phyloP scores from a whole-genome alignment of 768 basidiomycete genomes.

The Peribolospora baueri region DNA sequence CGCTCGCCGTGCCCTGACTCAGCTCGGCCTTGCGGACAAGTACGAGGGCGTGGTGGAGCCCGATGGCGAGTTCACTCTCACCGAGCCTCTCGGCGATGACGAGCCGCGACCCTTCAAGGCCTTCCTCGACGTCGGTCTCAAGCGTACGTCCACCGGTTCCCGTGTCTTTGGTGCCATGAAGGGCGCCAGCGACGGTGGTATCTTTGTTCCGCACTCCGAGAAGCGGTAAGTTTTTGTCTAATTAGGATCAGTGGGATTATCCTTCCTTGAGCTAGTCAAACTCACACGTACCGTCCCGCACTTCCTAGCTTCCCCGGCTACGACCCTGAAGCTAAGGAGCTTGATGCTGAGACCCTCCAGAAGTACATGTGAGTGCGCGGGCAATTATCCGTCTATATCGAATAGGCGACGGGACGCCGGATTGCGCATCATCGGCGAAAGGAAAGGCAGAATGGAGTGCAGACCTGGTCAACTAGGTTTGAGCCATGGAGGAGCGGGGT shows the following conservation, averaged over 20 bases:
- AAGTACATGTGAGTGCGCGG: constrained; percentile 47
- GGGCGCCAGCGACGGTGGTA: constrained; percentile 90
- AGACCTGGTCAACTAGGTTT: no score
- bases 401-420: no score
- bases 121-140: constrained; percentile 95
- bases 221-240: constrained; percentile 30
- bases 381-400: no score
- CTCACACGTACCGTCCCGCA: not conserved
- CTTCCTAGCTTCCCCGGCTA: constrained; percentile 56
- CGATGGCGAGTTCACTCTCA: constrained; percentile 57
- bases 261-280: no score
- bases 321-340: constrained; percentile 72
- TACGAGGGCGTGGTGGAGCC: constrained; percentile 85
- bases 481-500: no score
- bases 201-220: constrained; percentile 91
- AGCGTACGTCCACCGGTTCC: constrained; percentile 88
- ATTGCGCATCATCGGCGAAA: no score
- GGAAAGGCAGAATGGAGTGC: no score
- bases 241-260: not conserved
- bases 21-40: constrained; percentile 91
- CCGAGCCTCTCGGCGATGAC: constrained; percentile 73
- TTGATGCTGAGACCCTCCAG: constrained; percentile 81
- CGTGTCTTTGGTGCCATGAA: constrained; percentile 97
- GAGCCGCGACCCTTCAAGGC: constrained; percentile 96
- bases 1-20: constrained; percentile 81